Evolutionary conservation across 495 filamentous ascomycete genomes (phyloP), one percentile per base, ranked within the genome.

Genomic region (Trichocladium antarcticum): DNA sequence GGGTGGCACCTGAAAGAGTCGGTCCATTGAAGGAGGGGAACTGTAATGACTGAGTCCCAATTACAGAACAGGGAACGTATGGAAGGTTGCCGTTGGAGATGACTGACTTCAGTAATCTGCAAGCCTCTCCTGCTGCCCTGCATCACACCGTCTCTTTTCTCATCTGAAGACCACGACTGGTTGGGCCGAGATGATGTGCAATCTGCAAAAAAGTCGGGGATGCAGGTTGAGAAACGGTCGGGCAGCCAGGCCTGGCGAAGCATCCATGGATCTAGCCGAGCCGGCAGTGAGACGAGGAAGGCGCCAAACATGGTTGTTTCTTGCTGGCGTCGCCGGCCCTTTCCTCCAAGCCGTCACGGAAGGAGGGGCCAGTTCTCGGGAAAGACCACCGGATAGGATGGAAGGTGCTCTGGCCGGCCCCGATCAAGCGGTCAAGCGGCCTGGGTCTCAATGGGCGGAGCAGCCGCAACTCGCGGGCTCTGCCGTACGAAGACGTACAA

Each of bases 231-330:
- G 14, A 42, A 41, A 34, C 27, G 37, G 27, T 31, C 15, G 27
- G 36, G 15, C 38, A 41, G 37, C 27, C 37, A 34, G 19, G 37
- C 17, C 45, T 19, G 27, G 45, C 45, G 45, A 21, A 41, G 45
- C 37, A 48, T 34, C n/a, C 3, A 47, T 31, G 21, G 16, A 27
- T 8, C 44, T 5, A 27, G n/a, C n/a, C n/a, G n/a, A n/a, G n/a
- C n/a, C n/a, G n/a, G n/a, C n/a, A n/a, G n/a, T n/a, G n/a, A n/a
- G n/a, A n/a, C n/a, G n/a, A n/a, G n/a, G n/a, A n/a, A n/a, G n/a
- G n/a, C n/a, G n/a, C n/a, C n/a, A n/a, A n/a, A n/a, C n/a, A n/a
- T n/a, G n/a, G n/a, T n/a, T n/a, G n/a, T n/a, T n/a, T n/a, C n/a
- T n/a, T n/a, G n/a, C n/a, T 8, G 24, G 4, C 8, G 24, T 27